phyloP scores from a whole-genome alignment of 345 rosid species.

The Populus euphratica region DNA sequence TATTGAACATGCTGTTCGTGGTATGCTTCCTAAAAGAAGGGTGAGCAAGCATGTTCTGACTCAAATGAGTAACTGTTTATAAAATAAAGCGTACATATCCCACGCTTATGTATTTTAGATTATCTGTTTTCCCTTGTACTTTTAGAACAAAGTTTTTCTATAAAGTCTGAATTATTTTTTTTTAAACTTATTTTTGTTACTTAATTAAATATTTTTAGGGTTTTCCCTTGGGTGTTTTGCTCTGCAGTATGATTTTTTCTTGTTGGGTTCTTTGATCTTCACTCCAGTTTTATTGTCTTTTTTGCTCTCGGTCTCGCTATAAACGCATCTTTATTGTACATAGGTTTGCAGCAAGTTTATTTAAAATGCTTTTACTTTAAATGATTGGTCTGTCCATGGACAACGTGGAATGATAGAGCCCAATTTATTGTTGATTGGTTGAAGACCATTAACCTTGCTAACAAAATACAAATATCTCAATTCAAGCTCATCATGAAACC shows the following conservation, averaged over 20 bases:
- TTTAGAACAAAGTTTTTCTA: not conserved
- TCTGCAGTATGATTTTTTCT: not conserved
- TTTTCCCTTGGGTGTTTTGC: not conserved
- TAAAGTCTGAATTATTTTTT: not conserved
- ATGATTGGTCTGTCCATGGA: not conserved
- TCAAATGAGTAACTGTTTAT: not conserved
- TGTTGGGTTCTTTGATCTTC: not conserved
- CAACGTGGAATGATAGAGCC: not conserved
- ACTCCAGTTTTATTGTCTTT: not conserved
- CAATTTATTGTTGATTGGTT: too few relatives aligned
- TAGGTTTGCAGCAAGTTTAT: not conserved
- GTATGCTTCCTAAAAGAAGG: conserved; percentile 99
- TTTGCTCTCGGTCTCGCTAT: not conserved
- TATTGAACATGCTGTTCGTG: conserved; percentile 94
- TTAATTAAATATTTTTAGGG: not conserved
- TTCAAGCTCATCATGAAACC: too few relatives aligned
- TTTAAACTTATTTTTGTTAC: not conserved
- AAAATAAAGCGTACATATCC: too few relatives aligned
- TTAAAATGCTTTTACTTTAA: not conserved
- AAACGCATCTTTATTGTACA: not conserved
- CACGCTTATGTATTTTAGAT: not conserved
- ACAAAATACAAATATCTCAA: too few relatives aligned
- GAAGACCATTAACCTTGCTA: too few relatives aligned
- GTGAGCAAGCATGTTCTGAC: conserved; percentile 41
- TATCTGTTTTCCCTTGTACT: not conserved